Base-by-base conservation (phyloP, 345 rosid species). In the Aquilaria malaccensis region DNA sequence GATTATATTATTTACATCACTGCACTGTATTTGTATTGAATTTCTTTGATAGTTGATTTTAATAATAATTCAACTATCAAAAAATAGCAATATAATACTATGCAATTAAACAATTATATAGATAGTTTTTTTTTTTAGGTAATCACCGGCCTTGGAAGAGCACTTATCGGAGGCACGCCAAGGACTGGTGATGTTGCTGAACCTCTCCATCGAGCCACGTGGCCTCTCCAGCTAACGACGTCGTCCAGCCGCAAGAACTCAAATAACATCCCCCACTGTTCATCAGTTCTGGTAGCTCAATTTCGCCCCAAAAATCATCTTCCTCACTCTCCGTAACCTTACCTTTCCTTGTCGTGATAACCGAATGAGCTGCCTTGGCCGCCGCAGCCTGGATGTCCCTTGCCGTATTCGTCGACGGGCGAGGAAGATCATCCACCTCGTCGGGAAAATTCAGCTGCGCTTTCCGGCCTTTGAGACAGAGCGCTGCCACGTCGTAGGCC, bases 371-470 rank as follows among this genome's bases (percentile, higher is more conserved):
- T 2, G 97, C 97, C 73, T 80, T 72, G 0, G 92, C 83, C 13
- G 97, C 95, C 0, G 95, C 90, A 0, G 74, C 80, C 67, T 89
- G 97, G 58, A 89, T 89, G 67, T 87, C 95, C 54, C 87, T 83
- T 5, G 97, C 72, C 43, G 80, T 68, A 62, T 76, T 67, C 61
- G 87, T 76, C 67, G 82, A 67, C 43, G 88, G 95, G 22, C 70
- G 62, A 0, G 97, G 95, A 45, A 87, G 68, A 60, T 76, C 76
- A 13, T 80, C 81, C 29, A 82, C 83, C 58, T 85, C 86, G 15
- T 85, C 83, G 0, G 97, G 97, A 45, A 89, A 89, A 61, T 89
- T 89, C 0, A 89, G 89, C 65, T 79, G 95, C 13, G 97, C 97
- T 65, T 85, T 85, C 13, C 81, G 67, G 29, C 97, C 97, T 52